phyloP scores from a whole-genome alignment of 2,329 filamentous ascomycete genomes.

The Penicillium decumbens region DNA sequence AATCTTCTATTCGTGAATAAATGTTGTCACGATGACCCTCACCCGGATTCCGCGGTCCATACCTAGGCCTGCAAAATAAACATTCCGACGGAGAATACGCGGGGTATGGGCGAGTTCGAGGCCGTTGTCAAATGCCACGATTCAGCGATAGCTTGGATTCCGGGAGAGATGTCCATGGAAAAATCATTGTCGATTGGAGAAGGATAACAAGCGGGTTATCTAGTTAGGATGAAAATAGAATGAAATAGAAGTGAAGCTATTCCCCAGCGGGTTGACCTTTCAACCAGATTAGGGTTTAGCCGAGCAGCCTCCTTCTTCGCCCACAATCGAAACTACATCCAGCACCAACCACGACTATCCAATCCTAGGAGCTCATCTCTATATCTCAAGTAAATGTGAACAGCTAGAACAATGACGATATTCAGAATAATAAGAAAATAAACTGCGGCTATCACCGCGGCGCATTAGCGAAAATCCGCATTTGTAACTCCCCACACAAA shows the following conservation, averaged over 20 bases:
- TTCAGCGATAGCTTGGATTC: constrained; percentile 54
- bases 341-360: constrained; percentile 1
- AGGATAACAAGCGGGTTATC: background rate
- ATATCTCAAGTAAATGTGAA: background rate
- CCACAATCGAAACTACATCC: constrained; percentile 15
- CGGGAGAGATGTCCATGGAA: constrained; percentile 49
- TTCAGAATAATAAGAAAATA: background rate
- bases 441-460: constrained; percentile 8
- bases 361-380: background rate
- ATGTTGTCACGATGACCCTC: constrained; percentile 19
- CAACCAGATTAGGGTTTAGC: constrained; percentile 36
- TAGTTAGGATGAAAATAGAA: background rate
- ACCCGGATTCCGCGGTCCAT: background rate
- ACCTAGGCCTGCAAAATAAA: no score
- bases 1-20: background rate
- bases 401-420: background rate
- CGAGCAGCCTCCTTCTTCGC: constrained; percentile 29
- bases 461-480: constrained; percentile 24
- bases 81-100: constrained; percentile 44
- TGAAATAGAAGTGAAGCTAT: background rate
- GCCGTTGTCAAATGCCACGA: constrained; percentile 60
- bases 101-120: constrained; percentile 56
- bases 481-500: constrained; percentile 27
- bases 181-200: constrained; percentile 18
- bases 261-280: background rate